phyloP scores from a whole-genome alignment of 257 asterid species.

The Solanum appendiculatum region DNA sequence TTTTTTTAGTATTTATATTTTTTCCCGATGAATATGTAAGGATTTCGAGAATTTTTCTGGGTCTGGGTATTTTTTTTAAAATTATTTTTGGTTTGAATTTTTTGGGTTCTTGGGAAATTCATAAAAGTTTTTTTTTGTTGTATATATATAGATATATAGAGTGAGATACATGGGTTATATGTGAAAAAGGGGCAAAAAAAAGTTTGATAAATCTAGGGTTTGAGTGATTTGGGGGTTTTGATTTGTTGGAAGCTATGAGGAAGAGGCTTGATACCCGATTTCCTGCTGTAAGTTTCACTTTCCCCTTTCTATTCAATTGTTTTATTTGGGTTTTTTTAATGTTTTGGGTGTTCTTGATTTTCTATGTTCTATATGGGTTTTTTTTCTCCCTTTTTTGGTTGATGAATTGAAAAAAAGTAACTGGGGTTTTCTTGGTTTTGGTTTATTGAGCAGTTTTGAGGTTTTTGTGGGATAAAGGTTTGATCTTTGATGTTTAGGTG shows the following conservation, averaged over 20 bases:
- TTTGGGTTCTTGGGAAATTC: neutral
- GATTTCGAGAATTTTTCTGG: neutral
- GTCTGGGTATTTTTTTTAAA: neutral
- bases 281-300: constrained; percentile 50
- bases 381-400: no score
- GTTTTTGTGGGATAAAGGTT: neutral
- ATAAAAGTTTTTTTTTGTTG: neutral
- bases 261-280: constrained; percentile 79
- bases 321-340: neutral
- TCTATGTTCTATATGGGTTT: neutral
- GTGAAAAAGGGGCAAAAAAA: neutral
- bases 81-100: neutral
- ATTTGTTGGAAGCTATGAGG: constrained; percentile 34
- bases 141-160: neutral
- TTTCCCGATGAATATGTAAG: neutral
- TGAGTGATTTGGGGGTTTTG: constrained; percentile 10
- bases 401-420: neutral
- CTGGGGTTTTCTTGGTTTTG: neutral
- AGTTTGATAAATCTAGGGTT: constrained; percentile 22
- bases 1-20: neutral
- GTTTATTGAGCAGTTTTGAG: neutral
- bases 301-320: neutral
- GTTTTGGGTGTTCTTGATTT: neutral
- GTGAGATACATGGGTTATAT: neutral
- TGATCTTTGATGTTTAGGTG: neutral